These are phyloP conservation scores for Cymodocea nodosa DNA, from an alignment of 116 monocot genomes.

Conservation along the genomic window DNA sequence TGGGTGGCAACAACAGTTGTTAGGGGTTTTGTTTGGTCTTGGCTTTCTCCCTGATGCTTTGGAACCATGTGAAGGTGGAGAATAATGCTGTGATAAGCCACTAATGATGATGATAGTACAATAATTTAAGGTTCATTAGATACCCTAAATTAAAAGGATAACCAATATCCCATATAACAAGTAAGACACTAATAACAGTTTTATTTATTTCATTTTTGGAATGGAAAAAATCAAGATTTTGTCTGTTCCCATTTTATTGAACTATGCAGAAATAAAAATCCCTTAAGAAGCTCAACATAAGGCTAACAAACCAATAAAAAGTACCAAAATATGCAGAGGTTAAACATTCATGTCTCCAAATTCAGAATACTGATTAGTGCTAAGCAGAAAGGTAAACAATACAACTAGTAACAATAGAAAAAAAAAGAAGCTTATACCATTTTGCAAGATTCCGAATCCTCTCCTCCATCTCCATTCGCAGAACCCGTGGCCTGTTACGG, in stretches of 20 bases:
- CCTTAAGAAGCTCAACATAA: no score
- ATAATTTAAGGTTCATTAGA: not conserved
- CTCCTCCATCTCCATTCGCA: conserved; percentile 83
- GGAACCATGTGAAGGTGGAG: no score
- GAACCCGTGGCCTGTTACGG: conserved; percentile 62
- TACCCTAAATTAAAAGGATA: not conserved
- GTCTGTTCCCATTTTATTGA: no score
- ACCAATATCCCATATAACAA: not conserved
- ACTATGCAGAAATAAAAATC: no score
- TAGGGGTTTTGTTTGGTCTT: no score
- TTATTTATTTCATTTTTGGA: no score
- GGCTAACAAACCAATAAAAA: not conserved
- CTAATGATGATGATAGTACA: no score
- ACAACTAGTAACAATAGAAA: not conserved
- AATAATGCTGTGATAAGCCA: no score
- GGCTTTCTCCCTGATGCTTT: no score
- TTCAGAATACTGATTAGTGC: not conserved
- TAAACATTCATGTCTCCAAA: not conserved
- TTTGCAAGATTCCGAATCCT: conserved; percentile 73
- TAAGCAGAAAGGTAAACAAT: not conserved
- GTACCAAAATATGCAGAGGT: not conserved
- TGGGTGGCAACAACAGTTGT: no score
- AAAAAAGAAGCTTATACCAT: conserved; percentile 15
- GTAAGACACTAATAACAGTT: no score
- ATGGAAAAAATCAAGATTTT: no score